These are phyloP conservation scores for Ogataea angusta DNA, from an alignment of 805 yeast species.

Conservation along the genomic window DNA sequence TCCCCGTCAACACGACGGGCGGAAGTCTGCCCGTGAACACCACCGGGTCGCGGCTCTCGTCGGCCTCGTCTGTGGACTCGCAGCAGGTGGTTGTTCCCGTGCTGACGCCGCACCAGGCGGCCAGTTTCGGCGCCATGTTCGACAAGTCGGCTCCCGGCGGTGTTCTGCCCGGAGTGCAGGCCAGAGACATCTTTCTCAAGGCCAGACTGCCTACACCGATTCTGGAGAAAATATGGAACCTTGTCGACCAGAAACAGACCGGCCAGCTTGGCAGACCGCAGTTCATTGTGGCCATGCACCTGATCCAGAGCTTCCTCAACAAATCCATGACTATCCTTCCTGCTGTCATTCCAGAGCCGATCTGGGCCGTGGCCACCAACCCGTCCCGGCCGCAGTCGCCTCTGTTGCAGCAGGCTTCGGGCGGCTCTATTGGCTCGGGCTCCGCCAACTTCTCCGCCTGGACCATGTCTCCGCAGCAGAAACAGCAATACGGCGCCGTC, in stretches of 20 bases:
- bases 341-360: slow-evolving; percentile 30
- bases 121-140: slow-evolving; percentile 68
- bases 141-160: slow-evolving; percentile 61
- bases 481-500: slow-evolving; percentile 72
- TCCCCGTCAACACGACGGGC: slow-evolving; percentile 34
- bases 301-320: slow-evolving; percentile 77
- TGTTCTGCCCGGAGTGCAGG: slow-evolving; percentile 66
- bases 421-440: slow-evolving; percentile 10
- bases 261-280: slow-evolving; percentile 74
- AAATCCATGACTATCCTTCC: slow-evolving; percentile 50
- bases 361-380: slow-evolving; percentile 32
- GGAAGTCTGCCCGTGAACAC: slow-evolving; percentile 26
- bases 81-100: slow-evolving; percentile 43
- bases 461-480: slow-evolving; percentile 65
- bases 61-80: slow-evolving; percentile 30
- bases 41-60: slow-evolving; percentile 35
- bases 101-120: slow-evolving; percentile 53
- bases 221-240: slow-evolving; percentile 83
- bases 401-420: slow-evolving; percentile 16
- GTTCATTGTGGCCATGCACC: slow-evolving; percentile 91
- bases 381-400: slow-evolving; percentile 17
- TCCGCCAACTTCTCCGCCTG: slow-evolving; percentile 40
- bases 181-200: slow-evolving; percentile 82
- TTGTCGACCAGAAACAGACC: slow-evolving; percentile 71
- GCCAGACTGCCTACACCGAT: slow-evolving; percentile 77